These are phyloP conservation scores for Nigrograna mackinnonii DNA, from an alignment of 2,329 filamentous ascomycete species.

Conservation along the genomic window DNA sequence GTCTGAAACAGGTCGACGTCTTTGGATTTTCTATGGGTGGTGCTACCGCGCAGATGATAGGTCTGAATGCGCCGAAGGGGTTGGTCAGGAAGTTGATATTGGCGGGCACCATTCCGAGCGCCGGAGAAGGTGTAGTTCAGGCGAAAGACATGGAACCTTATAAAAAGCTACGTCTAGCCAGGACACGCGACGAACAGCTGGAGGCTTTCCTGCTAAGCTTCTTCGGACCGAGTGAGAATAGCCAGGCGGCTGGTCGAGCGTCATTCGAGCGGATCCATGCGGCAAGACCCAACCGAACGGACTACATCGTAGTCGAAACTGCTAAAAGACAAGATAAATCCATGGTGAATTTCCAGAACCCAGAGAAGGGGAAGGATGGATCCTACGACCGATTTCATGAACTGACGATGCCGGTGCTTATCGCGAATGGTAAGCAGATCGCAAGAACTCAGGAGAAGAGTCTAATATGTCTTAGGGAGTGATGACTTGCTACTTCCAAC, in stretches of 20 bases:
- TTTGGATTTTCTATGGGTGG: constrained; percentile 7
- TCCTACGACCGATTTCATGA: background rate
- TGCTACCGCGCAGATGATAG: constrained; percentile 3
- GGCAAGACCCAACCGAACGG: too few relatives aligned
- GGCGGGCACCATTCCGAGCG: background rate
- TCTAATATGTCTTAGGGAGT: too few relatives aligned
- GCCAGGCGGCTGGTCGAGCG: background rate
- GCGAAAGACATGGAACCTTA: background rate
- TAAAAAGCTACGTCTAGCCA: too few relatives aligned
- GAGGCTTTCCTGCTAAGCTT: too few relatives aligned
- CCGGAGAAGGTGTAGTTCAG: constrained; percentile 1
- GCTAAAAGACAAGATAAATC: too few relatives aligned
- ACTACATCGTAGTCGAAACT: too few relatives aligned
- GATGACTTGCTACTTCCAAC: constrained; percentile 7
- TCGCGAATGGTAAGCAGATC: constrained; percentile 5
- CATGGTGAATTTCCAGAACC: too few relatives aligned
- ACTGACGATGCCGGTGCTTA: background rate
- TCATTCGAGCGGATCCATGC: background rate
- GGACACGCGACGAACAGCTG: too few relatives aligned
- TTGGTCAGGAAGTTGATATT: constrained; percentile 1
- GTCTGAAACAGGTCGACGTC: constrained; percentile 1
- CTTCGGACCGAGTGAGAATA: background rate
- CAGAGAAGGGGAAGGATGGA: background rate
- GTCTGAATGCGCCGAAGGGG: background rate
- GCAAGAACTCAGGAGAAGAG: too few relatives aligned